Percentiles rank a stretch among this genome's conserved stretches.
phyloP scores from a whole-genome alignment of 176 grass and related monocot genomes.

The Phyllostachys edulis region DNA sequence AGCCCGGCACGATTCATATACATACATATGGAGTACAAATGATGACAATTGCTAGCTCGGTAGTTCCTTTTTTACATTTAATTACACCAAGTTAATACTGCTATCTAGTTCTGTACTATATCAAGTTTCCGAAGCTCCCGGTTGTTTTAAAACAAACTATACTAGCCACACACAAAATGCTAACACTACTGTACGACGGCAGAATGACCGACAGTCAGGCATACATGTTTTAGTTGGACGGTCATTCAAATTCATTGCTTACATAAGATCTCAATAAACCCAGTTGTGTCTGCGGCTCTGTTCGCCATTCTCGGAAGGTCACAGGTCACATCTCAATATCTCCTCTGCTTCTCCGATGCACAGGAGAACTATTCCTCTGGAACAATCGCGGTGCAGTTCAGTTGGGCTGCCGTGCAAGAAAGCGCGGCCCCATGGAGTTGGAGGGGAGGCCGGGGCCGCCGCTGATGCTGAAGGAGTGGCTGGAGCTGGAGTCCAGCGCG shows the following conservation, averaged over 20 bases:
- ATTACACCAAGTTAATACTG: background rate
- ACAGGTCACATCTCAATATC: background rate
- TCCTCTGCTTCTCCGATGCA: constrained; percentile 18
- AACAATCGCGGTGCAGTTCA: background rate
- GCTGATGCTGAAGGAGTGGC: constrained; percentile 71
- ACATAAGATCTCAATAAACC: background rate
- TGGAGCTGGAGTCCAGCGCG: constrained; percentile 60
- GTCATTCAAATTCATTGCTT: background rate
- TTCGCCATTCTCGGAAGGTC: background rate
- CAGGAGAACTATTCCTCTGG: background rate
- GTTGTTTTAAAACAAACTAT: background rate
- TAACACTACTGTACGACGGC: background rate
- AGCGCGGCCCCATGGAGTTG: constrained; percentile 23
- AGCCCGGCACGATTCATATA: background rate
- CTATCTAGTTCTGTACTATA: background rate
- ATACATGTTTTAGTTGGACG: background rate
- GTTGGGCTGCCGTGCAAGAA: background rate
- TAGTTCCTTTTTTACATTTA: background rate
- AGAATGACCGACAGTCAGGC: background rate
- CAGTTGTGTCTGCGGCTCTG: constrained; percentile 7
- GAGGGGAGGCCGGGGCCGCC: constrained; percentile 28
- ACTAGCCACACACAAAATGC: background rate
- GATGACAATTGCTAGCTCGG: background rate
- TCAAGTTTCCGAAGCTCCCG: background rate
- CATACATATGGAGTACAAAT: background rate